Evolutionary conservation across 257 asterid genomes (phyloP).

Genomic region (Coffea eugenioides): DNA sequence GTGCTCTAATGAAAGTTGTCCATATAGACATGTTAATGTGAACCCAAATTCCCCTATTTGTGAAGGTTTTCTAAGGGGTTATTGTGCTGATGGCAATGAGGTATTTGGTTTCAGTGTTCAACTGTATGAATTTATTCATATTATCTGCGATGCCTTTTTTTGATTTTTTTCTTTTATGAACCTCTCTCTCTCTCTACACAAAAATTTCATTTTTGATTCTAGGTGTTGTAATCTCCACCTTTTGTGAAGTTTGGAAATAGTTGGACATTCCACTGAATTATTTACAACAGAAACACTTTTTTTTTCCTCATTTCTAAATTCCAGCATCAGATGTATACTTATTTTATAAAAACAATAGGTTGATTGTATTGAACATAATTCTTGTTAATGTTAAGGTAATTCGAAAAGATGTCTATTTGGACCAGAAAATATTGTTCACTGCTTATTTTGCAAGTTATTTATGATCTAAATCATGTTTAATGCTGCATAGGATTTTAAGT

Average conservation of each 20-base stretch:
- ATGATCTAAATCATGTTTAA: neutral
- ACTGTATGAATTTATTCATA: neutral
- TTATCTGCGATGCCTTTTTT: neutral
- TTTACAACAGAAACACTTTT: no score
- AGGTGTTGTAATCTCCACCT: neutral
- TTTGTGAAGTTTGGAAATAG: neutral
- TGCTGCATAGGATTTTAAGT: neutral
- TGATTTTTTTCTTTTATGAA: neutral
- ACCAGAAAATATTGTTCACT: neutral
- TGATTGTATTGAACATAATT: neutral
- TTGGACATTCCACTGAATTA: neutral
- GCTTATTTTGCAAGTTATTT: neutral
- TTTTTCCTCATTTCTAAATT: neutral
- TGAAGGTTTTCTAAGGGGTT: conserved; percentile 87
- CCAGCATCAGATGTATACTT: no score
- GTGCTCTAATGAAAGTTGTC: conserved; percentile 84
- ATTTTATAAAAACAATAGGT: neutral
- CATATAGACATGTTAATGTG: conserved; percentile 90
- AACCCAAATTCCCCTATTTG: conserved; percentile 66
- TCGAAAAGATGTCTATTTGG: neutral
- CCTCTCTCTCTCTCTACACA: neutral
- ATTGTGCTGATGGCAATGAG: conserved; percentile 95
- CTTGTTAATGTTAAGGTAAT: neutral
- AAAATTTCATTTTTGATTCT: neutral
- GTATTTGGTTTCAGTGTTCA: conserved; percentile 40